Evolutionary conservation across 2,329 filamentous ascomycete genomes (phyloP).

Genomic region (Talaromyces sp.): DNA sequence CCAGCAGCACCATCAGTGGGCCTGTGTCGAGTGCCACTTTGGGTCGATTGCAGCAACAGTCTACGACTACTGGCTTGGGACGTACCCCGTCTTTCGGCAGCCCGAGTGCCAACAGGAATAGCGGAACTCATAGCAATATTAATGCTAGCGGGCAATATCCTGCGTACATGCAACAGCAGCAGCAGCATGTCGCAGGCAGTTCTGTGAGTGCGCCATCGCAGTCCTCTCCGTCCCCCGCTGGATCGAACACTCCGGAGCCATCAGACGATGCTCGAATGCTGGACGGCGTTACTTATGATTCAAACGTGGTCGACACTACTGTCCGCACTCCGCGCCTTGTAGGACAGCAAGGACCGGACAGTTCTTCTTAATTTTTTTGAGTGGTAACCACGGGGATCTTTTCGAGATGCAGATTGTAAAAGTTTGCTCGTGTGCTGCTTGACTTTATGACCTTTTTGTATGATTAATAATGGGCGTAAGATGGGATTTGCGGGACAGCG

Average conservation of each 20-base stretch:
- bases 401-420: neutral
- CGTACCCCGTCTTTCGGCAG: constrained; percentile 38
- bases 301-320: constrained; percentile 62
- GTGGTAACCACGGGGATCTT: neutral
- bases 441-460: neutral
- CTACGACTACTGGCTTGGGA: constrained; percentile 17
- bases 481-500: neutral
- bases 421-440: neutral
- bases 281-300: constrained; percentile 62
- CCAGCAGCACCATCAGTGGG: constrained; percentile 76
- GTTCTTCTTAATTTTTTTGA: constrained; percentile 8
- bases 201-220: constrained; percentile 44
- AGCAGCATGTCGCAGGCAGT: constrained; percentile 22
- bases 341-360: constrained; percentile 18
- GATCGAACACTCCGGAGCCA: constrained; percentile 39
- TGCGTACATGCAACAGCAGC: constrained; percentile 20
- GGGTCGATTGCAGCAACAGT: constrained; percentile 14
- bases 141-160: constrained; percentile 10
- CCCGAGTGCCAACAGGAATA: constrained; percentile 18
- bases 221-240: constrained; percentile 27
- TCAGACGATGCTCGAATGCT: constrained; percentile 58
- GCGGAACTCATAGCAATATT: neutral
- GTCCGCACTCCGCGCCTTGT: constrained; percentile 54
- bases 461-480: neutral
- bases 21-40: constrained; percentile 61